phyloP scores from a whole-genome alignment of 225 moss, liverwort and hornwort species.

The Pseudisothecium myosuroides region DNA sequence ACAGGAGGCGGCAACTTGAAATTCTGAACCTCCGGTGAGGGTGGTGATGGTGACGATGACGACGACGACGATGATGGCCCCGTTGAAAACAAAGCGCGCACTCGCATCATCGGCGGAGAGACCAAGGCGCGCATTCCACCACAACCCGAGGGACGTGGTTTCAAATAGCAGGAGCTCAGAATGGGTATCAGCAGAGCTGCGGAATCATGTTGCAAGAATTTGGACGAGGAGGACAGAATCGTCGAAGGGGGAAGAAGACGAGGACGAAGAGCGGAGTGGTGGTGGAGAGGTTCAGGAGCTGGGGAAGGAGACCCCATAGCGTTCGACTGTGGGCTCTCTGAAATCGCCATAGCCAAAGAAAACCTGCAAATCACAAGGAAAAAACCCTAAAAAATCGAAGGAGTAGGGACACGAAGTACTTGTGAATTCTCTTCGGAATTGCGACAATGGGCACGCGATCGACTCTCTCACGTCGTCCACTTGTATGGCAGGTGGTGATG shows the following conservation, averaged over 20 bases:
- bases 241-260: not conserved
- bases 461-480: not conserved
- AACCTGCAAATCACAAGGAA: not conserved
- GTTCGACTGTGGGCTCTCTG: not conserved
- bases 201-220: not conserved
- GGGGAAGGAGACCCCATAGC: not conserved
- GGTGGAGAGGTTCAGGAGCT: not conserved
- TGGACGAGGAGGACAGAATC: not conserved
- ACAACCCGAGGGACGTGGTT: not conserved
- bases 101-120: not conserved
- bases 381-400: not conserved
- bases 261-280: not conserved
- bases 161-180: constrained; percentile 1
- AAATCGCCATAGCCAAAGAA: not conserved
- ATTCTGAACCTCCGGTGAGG: constrained; percentile 8
- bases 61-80: not conserved
- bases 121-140: not conserved
- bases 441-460: not conserved
- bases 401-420: no score
- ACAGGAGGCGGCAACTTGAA: constrained; percentile 33
- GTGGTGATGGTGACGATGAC: not conserved
- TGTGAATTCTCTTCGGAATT: not conserved
- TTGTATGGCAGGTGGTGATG: not conserved
- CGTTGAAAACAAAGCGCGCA: constrained; percentile 4
- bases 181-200: not conserved